These are phyloP conservation scores for Leishmania lainsoni DNA, from an alignment of 208 protist species.

Conservation along the genomic window DNA sequence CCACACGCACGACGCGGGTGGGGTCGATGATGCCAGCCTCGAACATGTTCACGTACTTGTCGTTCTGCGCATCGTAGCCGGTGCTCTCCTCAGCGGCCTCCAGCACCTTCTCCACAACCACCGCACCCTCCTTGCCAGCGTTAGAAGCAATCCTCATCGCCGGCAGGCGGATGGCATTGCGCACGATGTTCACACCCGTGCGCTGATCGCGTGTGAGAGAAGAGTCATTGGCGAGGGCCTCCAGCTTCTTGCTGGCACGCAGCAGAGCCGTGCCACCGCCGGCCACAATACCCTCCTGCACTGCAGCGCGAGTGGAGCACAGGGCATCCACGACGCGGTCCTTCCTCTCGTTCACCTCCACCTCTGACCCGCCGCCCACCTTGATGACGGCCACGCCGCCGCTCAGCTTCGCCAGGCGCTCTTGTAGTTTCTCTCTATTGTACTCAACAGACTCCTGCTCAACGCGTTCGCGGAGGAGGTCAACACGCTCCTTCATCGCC, in stretches of 20 bases:
- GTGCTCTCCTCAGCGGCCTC: conserved; percentile 63
- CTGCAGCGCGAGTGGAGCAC: conserved; percentile 98
- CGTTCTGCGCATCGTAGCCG: conserved; percentile 95
- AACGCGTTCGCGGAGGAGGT: conserved; percentile 92
- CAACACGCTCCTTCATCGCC: conserved; percentile 92
- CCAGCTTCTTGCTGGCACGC: conserved; percentile 87
- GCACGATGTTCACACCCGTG: conserved; percentile 96
- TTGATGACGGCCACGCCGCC: conserved; percentile 97
- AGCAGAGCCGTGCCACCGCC: conserved; percentile 98
- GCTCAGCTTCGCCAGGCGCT: conserved; percentile 98
- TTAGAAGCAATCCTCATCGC: conserved; percentile 96
- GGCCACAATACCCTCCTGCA: conserved; percentile 99
- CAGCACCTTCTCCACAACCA: conserved; percentile 98
- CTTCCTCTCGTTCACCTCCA: conserved; percentile 99
- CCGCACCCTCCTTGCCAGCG: conserved; percentile 97
- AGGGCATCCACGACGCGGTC: conserved; percentile 97
- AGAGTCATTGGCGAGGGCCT: conserved; percentile 70
- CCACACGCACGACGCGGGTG: conserved; percentile 98
- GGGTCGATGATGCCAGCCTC: conserved; percentile 99
- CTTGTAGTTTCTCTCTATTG: conserved; percentile 97
- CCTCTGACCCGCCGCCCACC: conserved; percentile 97
- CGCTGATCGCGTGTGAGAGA: conserved; percentile 92
- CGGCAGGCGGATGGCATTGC: conserved; percentile 92
- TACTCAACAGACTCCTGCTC: conserved; percentile 92
- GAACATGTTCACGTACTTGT: conserved; percentile 98